Evolutionary conservation across 2,329 filamentous ascomycete species (phyloP).

Genomic region (Trichophyton simii): DNA sequence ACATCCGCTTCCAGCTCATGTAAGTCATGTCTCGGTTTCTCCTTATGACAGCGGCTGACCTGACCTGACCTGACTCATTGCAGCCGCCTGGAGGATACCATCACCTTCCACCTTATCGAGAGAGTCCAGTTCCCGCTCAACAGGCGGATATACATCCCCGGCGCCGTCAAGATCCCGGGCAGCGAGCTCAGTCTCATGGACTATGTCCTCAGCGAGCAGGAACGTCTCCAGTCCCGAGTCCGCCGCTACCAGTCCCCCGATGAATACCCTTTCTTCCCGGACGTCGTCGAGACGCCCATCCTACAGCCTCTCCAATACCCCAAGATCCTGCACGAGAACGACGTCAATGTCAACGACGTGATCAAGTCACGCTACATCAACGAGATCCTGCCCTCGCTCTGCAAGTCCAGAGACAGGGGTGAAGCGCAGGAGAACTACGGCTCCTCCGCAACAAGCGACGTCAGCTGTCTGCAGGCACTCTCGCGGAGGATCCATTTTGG

Average conservation of each 20-base stretch:
- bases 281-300: slow-evolving; percentile 64
- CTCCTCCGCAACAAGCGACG: slow-evolving; percentile 80
- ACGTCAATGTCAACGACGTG: slow-evolving; percentile 78
- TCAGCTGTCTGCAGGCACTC: slow-evolving; percentile 76
- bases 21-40: slow-evolving; percentile 33
- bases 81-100: slow-evolving; percentile 93
- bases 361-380: slow-evolving; percentile 78
- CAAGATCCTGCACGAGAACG: slow-evolving; percentile 70
- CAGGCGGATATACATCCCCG: slow-evolving; percentile 68
- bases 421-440: slow-evolving; percentile 92
- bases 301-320: slow-evolving; percentile 84
- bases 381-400: slow-evolving; percentile 71
- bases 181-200: slow-evolving; percentile 72
- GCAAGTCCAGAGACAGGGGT: slow-evolving; percentile 66
- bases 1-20: slow-evolving; percentile 92
- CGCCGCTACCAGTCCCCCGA: slow-evolving; percentile 92
- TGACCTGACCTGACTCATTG: background rate
- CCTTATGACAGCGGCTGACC: background rate
- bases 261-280: slow-evolving; percentile 93
- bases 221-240: slow-evolving; percentile 80
- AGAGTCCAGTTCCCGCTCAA: slow-evolving; percentile 95
- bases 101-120: slow-evolving; percentile 93
- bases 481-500: slow-evolving; percentile 91
- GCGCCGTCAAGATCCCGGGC: slow-evolving; percentile 65
- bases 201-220: slow-evolving; percentile 84